Conservation (phyloP, 2,329 filamentous ascomycete species). For the Fonsecaea multimorphosa region DNA sequence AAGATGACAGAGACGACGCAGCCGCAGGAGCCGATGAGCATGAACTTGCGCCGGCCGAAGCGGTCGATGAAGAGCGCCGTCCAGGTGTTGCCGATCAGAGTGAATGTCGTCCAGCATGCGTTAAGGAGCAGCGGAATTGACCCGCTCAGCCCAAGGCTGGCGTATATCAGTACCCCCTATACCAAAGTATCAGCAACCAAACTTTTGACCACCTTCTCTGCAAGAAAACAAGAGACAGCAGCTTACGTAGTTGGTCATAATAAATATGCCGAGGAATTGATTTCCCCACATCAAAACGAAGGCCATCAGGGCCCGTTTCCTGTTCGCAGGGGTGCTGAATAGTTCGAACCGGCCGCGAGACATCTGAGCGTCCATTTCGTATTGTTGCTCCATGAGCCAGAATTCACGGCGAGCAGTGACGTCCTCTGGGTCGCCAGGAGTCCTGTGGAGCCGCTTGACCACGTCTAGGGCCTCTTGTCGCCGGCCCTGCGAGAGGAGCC, state of each 20-base stretch:
- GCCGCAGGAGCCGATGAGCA: slow-evolving; percentile 51
- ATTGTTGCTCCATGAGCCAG: slow-evolving; percentile 53
- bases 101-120: slow-evolving; percentile 54
- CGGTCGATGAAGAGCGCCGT: slow-evolving; percentile 51
- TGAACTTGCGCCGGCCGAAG: slow-evolving; percentile 36
- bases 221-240: slow-evolving; percentile 24
- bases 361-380: slow-evolving; percentile 46
- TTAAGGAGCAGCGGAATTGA: slow-evolving; percentile 53
- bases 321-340: slow-evolving; percentile 51
- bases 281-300: slow-evolving; percentile 51
- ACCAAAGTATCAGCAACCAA: slow-evolving; percentile 39
- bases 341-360: slow-evolving; percentile 47
- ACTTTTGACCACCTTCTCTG: slow-evolving; percentile 43
- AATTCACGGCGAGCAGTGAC: slow-evolving; percentile 50
- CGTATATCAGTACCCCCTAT: slow-evolving; percentile 52
- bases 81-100: slow-evolving; percentile 50
- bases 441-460: slow-evolving; percentile 45
- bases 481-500: slow-evolving; percentile 48
- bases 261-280: slow-evolving; percentile 44
- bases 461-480: slow-evolving; percentile 46
- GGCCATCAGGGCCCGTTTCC: slow-evolving; percentile 49
- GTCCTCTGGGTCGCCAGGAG: slow-evolving; percentile 45
- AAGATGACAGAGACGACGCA: slow-evolving; percentile 49
- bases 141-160: slow-evolving; percentile 46
- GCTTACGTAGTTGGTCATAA: slow-evolving; percentile 30